Conservation (phyloP, 2,329 filamentous ascomycete genomes). For the Hypoxylon sp. region DNA sequence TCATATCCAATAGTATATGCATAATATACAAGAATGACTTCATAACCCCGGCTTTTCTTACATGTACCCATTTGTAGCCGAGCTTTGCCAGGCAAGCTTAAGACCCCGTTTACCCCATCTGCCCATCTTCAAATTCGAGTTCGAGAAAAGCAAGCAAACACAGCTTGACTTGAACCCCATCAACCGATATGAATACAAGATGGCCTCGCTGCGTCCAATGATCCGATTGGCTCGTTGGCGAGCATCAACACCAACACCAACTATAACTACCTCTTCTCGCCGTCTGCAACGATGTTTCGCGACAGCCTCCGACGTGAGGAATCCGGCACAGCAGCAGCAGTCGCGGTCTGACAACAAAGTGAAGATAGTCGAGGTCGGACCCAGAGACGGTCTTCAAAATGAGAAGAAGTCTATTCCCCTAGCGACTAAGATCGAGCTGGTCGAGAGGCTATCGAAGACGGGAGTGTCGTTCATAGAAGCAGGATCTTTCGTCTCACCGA, state of each 20-base stretch:
- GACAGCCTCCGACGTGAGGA: slow-evolving; percentile 44
- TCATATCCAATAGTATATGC: too few relatives aligned
- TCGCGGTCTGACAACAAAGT: slow-evolving; percentile 43
- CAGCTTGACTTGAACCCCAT: too few relatives aligned
- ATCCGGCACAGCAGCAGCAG: slow-evolving; percentile 25
- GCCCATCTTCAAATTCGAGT: neutral
- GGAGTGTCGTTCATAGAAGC: slow-evolving; percentile 70
- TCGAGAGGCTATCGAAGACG: slow-evolving; percentile 63
- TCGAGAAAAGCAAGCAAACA: slow-evolving; percentile 5
- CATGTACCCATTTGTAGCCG: slow-evolving; percentile 22
- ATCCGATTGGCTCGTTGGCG: slow-evolving; percentile 41
- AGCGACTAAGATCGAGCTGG: slow-evolving; percentile 69
- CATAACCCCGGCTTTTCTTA: slow-evolving; percentile 10
- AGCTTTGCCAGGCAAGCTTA: slow-evolving; percentile 5
- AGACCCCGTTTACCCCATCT: slow-evolving; percentile 18
- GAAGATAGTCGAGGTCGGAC: slow-evolving; percentile 71
- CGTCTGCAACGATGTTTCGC: slow-evolving; percentile 41
- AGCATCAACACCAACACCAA: slow-evolving; percentile 25
- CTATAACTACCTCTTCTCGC: slow-evolving; percentile 20
- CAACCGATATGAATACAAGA: slow-evolving; percentile 25
- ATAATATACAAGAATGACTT: slow-evolving; percentile 20
- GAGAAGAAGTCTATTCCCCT: slow-evolving; percentile 67
- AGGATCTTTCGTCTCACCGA: slow-evolving; percentile 72
- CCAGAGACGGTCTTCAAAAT: slow-evolving; percentile 75
- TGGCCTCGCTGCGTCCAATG: slow-evolving; percentile 46